These are phyloP conservation scores for Colletotrichum tanaceti DNA, from an alignment of 2,329 filamentous ascomycete species.

Conservation along the genomic window DNA sequence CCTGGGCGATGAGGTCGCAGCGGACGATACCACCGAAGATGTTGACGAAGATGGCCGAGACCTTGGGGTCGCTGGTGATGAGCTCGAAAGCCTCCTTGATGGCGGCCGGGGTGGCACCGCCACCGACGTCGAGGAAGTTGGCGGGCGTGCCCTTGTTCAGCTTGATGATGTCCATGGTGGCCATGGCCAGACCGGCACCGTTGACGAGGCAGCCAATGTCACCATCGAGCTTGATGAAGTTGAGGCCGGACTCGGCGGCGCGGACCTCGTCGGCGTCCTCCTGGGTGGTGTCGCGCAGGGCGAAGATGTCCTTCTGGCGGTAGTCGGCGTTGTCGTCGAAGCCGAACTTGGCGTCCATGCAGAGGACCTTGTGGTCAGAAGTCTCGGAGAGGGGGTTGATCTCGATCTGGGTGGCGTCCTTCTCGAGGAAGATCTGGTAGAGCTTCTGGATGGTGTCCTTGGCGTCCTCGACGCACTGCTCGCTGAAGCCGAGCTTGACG, in stretches of 20 bases:
- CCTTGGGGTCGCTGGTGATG: constrained; percentile 98
- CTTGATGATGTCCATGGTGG: constrained; percentile 99
- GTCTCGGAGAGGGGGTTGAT: constrained; percentile 99
- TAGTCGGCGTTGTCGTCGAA: constrained; percentile 99
- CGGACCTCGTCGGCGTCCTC: constrained; percentile 98
- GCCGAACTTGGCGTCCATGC: constrained; percentile 99
- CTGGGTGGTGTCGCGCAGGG: constrained; percentile 92
- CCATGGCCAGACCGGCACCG: constrained; percentile 98
- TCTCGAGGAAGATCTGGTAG: constrained; percentile 98
- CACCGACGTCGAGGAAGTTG: constrained; percentile 99
- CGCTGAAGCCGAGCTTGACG: constrained; percentile 93
- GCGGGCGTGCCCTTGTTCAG: constrained; percentile 95
- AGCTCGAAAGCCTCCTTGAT: constrained; percentile 98
- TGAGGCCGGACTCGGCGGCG: constrained; percentile 89
- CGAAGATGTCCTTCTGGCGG: constrained; percentile 96
- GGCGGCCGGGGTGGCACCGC: constrained; percentile 94
- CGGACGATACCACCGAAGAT: constrained; percentile 99
- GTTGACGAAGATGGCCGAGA: constrained; percentile 99
- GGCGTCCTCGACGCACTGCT: constrained; percentile 96
- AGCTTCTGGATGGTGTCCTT: constrained; percentile 98
- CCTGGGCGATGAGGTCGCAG: constrained; percentile 96
- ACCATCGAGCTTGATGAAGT: constrained; percentile 99
- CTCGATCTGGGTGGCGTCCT: constrained; percentile 98
- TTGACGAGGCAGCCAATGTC: constrained; percentile 99
- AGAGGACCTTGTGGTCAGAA: constrained; percentile 96